phyloP scores from a whole-genome alignment of 208 protist genomes.

The Kentomonas sorsogonicus region DNA sequence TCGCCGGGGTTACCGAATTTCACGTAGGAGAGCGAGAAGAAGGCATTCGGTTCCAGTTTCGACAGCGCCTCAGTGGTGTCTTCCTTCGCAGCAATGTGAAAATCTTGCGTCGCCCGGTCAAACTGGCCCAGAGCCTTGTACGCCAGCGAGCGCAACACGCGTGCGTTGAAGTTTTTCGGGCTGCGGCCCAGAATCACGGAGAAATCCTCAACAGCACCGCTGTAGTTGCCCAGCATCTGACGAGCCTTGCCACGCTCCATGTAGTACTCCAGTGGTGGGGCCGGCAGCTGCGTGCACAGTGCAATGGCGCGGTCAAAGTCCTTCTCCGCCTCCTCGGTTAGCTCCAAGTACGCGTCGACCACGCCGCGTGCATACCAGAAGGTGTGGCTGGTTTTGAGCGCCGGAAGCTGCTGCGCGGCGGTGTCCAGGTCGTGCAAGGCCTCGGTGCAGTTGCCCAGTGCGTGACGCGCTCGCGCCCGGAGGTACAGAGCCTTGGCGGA shows the following conservation, averaged over 20 bases:
- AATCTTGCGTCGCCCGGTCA: constrained; percentile 78
- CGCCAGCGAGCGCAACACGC: constrained; percentile 81
- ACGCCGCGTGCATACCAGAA: constrained; percentile 57
- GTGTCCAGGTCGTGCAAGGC: constrained; percentile 52
- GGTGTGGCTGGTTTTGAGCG: constrained; percentile 19
- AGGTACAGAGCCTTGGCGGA: constrained; percentile 73
- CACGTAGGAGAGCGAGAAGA: constrained; percentile 57
- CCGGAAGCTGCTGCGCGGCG: constrained; percentile 37
- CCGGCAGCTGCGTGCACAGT: constrained; percentile 8
- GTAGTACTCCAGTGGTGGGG: constrained; percentile 21
- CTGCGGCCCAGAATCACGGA: constrained; percentile 56
- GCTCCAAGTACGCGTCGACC: constrained; percentile 26
- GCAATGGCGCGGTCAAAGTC: constrained; percentile 48
- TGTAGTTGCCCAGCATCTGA: constrained; percentile 55
- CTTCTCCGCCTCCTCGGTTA: constrained; percentile 27
- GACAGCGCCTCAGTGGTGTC: constrained; percentile 37
- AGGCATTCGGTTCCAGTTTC: constrained; percentile 44
- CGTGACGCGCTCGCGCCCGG: constrained; percentile 69
- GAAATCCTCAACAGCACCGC: constrained; percentile 69
- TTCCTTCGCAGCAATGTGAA: constrained; percentile 55
- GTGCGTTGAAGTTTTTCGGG: constrained; percentile 58
- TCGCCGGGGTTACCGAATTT: constrained; percentile 51
- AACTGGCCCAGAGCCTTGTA: constrained; percentile 69
- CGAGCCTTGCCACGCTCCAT: constrained; percentile 85
- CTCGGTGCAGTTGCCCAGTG: constrained; percentile 31